phyloP scores from a whole-genome alignment of 345 rosid genomes.

The Dipteronia sinensis region DNA sequence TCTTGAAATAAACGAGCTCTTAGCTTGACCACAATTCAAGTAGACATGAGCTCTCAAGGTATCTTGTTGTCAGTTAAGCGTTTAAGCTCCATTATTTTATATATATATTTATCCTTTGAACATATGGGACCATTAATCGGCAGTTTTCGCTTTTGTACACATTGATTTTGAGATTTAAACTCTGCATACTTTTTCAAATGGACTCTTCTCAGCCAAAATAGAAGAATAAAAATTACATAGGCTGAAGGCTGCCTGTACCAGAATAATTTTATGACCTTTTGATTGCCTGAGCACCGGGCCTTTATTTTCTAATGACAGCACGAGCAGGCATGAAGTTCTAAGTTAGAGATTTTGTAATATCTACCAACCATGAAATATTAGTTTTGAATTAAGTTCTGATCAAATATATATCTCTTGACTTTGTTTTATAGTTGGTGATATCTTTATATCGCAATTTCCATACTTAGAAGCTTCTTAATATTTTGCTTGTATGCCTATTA shows the following conservation, averaged over 20 bases:
- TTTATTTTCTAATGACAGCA: neutral
- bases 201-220: neutral
- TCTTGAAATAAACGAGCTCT: neutral
- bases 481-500: neutral
- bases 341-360: neutral
- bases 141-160: neutral
- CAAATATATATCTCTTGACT: too few relatives aligned
- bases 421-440: neutral
- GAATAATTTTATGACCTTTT: neutral
- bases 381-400: neutral
- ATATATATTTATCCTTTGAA: neutral
- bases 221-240: neutral
- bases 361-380: neutral
- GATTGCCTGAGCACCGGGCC: neutral
- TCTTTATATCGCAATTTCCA: neutral
- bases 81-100: neutral
- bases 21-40: slow-evolving; percentile 4
- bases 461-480: neutral
- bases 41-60: neutral
- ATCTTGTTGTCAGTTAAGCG: neutral
- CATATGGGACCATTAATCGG: neutral
- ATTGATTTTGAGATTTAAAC: neutral
- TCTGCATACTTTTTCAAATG: neutral
- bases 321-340: neutral
- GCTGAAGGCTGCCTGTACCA: neutral